A percentile compares a stretch with the other conserved stretches of the same genome.
These are phyloP conservation scores for Cyberlindnera euphorbiiphila DNA, from an alignment of 805 yeast genomes.

Conservation along the genomic window DNA sequence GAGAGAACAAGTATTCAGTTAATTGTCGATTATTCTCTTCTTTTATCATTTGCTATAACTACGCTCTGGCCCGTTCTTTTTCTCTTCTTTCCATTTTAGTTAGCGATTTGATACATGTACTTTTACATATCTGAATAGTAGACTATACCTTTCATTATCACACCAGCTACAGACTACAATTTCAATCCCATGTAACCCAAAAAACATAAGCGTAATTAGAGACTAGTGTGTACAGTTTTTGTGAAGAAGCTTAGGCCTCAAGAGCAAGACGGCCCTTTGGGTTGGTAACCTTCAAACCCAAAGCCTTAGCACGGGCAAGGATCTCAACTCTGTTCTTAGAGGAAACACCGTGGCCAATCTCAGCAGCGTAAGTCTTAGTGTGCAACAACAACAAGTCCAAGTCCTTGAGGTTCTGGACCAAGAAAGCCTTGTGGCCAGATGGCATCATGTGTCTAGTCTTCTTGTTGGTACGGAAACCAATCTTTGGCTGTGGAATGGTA, in stretches of 20 bases:
- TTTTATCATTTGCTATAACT: no score
- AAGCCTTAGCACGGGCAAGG: conserved; percentile 94
- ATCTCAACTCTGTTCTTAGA: conserved; percentile 97
- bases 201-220: conserved; percentile 24
- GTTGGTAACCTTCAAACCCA: conserved; percentile 98
- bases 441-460: conserved; percentile 94
- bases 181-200: conserved; percentile 16
- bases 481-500: conserved; percentile 97
- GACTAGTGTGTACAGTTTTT: conserved; percentile 23
- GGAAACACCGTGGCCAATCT: conserved; percentile 98
- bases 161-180: background rate
- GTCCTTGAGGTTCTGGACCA: conserved; percentile 89
- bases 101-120: no score
- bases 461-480: conserved; percentile 99
- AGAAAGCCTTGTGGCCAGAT: conserved; percentile 97
- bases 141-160: background rate
- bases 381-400: conserved; percentile 94
- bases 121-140: no score
- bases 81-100: no score
- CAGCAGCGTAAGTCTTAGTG: conserved; percentile 99
- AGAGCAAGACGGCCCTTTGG: conserved; percentile 97
- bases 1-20: no score
- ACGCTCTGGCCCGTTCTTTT: no score
- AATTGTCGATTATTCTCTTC: no score
- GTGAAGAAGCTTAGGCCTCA: conserved; percentile 69